Evolutionary conservation across 225 moss, liverwort and hornwort genomes (phyloP), one percentile per base, ranked within the genome.

Genomic region (Physcomitrium patens): DNA sequence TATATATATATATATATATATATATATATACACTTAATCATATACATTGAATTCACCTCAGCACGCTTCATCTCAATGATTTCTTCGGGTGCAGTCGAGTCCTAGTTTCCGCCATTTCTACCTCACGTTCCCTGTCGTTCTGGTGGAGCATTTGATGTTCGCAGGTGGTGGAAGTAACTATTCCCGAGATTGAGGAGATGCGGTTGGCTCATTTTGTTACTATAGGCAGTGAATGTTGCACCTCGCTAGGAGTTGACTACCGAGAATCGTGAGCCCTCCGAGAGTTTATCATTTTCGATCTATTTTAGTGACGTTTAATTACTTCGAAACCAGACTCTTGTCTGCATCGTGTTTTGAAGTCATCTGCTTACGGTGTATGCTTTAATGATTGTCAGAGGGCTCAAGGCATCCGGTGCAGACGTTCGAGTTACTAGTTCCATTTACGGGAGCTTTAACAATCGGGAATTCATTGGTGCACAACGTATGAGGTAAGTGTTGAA

Each of bases 111-210:
- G 48, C 23, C 22, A 24, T 3, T 47, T 44, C 8, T 71, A 6
- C 19, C 26, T 23, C 71, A 67, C 47, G 17, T 70, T 65, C 19
- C 14, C 0, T 60, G 62, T 67, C n/a, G 22, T 17, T 13, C 16
- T 51, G 65, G 43, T 64, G 8, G 19, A 31, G 2, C 16, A 37
- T 37, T 54, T 42, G 44, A 65, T 56, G 18, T 7, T 49, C 50
- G 15, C 81, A 96, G 96, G 57, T 94, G 44, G 73, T 94, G 69
- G 96, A 96, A 81, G 94, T 96, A 42, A 94, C 88, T 8, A 49
- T 96, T 26, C 96, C 96, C 19, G 96, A 96, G 71, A 80, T 96
- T 20, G 96, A 96, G 80, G 89, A 92, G 84, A 96, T 96, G 96
- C 89, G 96, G 58, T 82, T 96, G 67, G 90, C 96, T 57, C 96